These are phyloP conservation scores for Tolypocladium ophioglossoides DNA, from an alignment of 2,329 filamentous ascomycete genomes.

Conservation along the genomic window DNA sequence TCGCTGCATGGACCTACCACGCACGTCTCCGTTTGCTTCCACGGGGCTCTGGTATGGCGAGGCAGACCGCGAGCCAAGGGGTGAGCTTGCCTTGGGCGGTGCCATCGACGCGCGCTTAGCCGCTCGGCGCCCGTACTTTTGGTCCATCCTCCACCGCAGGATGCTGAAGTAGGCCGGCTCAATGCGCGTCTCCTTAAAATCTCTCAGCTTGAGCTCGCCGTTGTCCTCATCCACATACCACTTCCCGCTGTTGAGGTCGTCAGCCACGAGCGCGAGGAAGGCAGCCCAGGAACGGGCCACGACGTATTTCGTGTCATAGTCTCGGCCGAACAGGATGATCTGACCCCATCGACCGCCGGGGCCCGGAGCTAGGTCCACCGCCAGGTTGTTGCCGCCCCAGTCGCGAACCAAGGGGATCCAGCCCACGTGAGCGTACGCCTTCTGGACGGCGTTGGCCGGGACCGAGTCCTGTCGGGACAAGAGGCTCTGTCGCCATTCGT, in stretches of 20 bases:
- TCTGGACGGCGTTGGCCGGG: constrained; percentile 76
- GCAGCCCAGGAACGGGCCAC: constrained; percentile 84
- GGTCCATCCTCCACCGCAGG: constrained; percentile 86
- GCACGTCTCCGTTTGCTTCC: constrained; percentile 46
- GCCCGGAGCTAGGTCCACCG: constrained; percentile 84
- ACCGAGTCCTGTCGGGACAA: constrained; percentile 78
- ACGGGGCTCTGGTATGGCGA: constrained; percentile 58
- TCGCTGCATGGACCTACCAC: constrained; percentile 63
- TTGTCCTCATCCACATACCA: constrained; percentile 89
- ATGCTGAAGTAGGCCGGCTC: constrained; percentile 94
- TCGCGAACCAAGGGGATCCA: constrained; percentile 96
- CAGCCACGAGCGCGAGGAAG: constrained; percentile 77
- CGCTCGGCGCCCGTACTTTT: constrained; percentile 71
- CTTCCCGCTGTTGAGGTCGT: constrained; percentile 83
- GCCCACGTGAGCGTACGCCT: constrained; percentile 82
- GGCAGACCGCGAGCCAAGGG: constrained; percentile 35
- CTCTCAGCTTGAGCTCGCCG: constrained; percentile 80
- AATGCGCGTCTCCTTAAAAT: constrained; percentile 81
- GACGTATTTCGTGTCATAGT: constrained; percentile 98
- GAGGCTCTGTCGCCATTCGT: constrained; percentile 74
- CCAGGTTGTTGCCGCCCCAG: constrained; percentile 97
- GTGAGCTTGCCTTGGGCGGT: constrained; percentile 31
- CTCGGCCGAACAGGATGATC: constrained; percentile 89
- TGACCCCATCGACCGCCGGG: constrained; percentile 90
- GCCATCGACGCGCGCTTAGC: constrained; percentile 43